Evolutionary conservation across 192 early-diverging fungal genomes (phyloP), one percentile per base, ranked within the genome.

Genomic region (Coemansia sp.): DNA sequence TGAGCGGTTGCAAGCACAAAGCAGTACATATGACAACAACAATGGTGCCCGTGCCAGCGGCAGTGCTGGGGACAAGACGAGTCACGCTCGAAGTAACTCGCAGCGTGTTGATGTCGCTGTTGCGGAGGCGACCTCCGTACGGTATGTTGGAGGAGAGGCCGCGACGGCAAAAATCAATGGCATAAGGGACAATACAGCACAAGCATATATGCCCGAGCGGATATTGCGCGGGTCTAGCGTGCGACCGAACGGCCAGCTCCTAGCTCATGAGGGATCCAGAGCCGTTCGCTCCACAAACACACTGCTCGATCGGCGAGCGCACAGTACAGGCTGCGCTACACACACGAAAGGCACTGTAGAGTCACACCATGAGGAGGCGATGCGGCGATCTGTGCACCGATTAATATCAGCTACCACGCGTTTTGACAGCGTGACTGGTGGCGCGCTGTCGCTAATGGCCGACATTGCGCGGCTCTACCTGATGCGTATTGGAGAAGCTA

Each of bases 371-470:
- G 70, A 74, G n/a, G 70, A 73, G 42, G 62, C 33, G 7, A 81
- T 81, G 78, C 78, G 78, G 16, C 60, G 69, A 53, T 73, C 73
- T 6, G 57, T 74, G n/a, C 78, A 81, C n/a, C 58, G 67, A 4
- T 23, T 81, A n/a, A 70, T 81, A 10, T 71, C 78, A 14, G 68
- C 73, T 1, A 81, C 78, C 13, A 73, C 78, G 9, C 68, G 60
- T 3, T 81, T 75, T 65, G 78, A 81, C 39, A 59, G 67, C 33
- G 57, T 81, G 6, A 70, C 78, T 7, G 38, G 35, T 8, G 70
- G 70, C 3, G 69, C 78, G 38, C 63, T 81, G 40, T 58, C 78
- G 16, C 24, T 76, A 21, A 35, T 81, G 5, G 67, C 73, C 6
- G 73, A 81, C 56, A 36, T 72, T 48, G 73, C 73, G 16, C 73